Conservation (phyloP, 2,329 filamentous ascomycete species). For the Calonectria pseudoturangicola region DNA sequence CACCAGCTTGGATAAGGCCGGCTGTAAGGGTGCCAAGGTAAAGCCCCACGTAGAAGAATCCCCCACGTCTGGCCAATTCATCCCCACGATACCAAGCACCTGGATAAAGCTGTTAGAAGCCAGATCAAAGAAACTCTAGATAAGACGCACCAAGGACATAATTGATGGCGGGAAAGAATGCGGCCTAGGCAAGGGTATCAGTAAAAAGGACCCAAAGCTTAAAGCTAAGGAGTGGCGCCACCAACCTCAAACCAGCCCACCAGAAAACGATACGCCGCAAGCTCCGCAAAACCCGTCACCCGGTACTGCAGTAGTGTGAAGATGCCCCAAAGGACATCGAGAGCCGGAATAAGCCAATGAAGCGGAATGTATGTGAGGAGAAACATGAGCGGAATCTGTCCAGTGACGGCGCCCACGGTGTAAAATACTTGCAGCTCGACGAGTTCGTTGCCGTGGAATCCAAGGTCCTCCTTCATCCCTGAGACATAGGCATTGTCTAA, state of each 20-base stretch:
- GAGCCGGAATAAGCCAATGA: slow-evolving; percentile 69
- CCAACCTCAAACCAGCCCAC: slow-evolving; percentile 70
- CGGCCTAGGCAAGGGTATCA: slow-evolving; percentile 43
- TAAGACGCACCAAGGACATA: slow-evolving; percentile 55
- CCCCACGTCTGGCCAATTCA: slow-evolving; percentile 68
- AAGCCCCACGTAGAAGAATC: slow-evolving; percentile 69
- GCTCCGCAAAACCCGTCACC: slow-evolving; percentile 67
- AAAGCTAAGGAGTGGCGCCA: not conserved
- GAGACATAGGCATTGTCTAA: slow-evolving; percentile 74
- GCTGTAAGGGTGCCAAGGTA: slow-evolving; percentile 71
- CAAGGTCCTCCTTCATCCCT: slow-evolving; percentile 71
- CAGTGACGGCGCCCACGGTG: slow-evolving; percentile 66
- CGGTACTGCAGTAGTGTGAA: slow-evolving; percentile 75
- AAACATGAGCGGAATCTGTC: slow-evolving; percentile 71
- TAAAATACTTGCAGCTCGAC: slow-evolving; percentile 74
- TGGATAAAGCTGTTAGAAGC: slow-evolving; percentile 39
- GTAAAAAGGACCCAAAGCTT: not conserved
- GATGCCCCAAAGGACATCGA: slow-evolving; percentile 73
- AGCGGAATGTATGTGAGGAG: slow-evolving; percentile 68
- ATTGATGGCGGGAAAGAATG: slow-evolving; percentile 64
- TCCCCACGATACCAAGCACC: slow-evolving; percentile 71
- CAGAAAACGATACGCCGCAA: slow-evolving; percentile 72
- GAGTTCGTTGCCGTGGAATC: slow-evolving; percentile 71
- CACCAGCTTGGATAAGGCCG: slow-evolving; percentile 68
- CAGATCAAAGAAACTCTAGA: not conserved